A percentile compares a stretch with the other conserved stretches of the same genome.
Conservation (phyloP, 305 asterid species). For the Ilex paraguariensis region DNA sequence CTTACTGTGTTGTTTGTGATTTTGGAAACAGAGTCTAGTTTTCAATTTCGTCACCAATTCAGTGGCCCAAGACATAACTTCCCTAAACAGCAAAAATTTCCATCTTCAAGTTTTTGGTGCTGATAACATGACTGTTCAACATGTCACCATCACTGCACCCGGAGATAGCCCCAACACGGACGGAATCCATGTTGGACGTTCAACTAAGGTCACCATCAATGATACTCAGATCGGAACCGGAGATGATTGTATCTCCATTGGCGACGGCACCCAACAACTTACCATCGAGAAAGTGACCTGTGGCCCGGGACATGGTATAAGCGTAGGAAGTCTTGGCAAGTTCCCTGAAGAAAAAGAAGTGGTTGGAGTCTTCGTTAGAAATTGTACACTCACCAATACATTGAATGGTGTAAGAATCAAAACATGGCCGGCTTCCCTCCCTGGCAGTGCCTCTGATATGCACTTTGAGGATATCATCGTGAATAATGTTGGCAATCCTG, state of each 20-base stretch:
- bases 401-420: constrained; percentile 25
- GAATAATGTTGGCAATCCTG: constrained; percentile 19
- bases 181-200: constrained; percentile 22
- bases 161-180: constrained; percentile 24
- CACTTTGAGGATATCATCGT: constrained; percentile 18
- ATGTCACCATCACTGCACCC: constrained; percentile 18
- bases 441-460: constrained; percentile 19
- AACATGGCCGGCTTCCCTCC: constrained; percentile 24
- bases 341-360: constrained; percentile 12
- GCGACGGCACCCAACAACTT: constrained; percentile 20
- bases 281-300: constrained; percentile 16
- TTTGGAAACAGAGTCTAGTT: constrained; percentile 11
- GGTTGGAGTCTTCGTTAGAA: constrained; percentile 8
- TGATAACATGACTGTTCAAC: constrained; percentile 7
- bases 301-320: constrained; percentile 33
- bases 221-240: constrained; percentile 14
- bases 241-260: constrained; percentile 27
- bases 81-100: constrained; percentile 20
- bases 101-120: constrained; percentile 17
- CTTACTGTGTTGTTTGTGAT: background rate
- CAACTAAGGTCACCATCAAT: constrained; percentile 9
- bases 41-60: constrained; percentile 22
- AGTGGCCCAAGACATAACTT: constrained; percentile 10
- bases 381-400: constrained; percentile 16
- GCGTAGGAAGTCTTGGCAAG: constrained; percentile 25